Conservation (phyloP, 1,139 yeast species). For the Scheffersomyces cryptocercus region DNA sequence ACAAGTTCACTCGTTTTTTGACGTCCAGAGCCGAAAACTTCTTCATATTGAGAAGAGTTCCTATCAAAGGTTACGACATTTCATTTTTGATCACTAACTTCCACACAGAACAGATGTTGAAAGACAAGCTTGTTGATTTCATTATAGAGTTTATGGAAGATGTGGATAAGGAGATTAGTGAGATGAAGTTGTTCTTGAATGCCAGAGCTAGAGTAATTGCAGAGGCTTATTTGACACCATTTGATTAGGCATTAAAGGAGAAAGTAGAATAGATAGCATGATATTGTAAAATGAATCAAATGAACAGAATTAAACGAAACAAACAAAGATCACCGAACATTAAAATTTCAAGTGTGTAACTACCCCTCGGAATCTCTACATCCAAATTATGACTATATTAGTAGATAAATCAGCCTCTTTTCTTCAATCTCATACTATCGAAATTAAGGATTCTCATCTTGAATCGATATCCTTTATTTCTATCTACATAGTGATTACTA, state of each 20-base stretch:
- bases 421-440: too few relatives aligned
- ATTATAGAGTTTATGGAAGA: conserved; percentile 99
- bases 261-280: too few relatives aligned
- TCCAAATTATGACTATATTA: too few relatives aligned
- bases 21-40: conserved; percentile 96
- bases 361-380: too few relatives aligned
- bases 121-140: conserved; percentile 92
- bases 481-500: too few relatives aligned
- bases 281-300: too few relatives aligned
- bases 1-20: conserved; percentile 88
- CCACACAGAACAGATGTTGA: conserved; percentile 95
- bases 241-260: conserved; percentile 39
- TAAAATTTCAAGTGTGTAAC: too few relatives aligned
- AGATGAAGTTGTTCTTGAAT: conserved; percentile 93
- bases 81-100: conserved; percentile 90
- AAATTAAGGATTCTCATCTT: too few relatives aligned
- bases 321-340: too few relatives aligned
- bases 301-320: too few relatives aligned
- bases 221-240: conserved; percentile 83
- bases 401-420: too few relatives aligned
- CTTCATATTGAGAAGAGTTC: conserved; percentile 86
- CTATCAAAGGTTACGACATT: conserved; percentile 89
- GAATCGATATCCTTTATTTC: too few relatives aligned
- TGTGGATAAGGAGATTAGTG: conserved; percentile 97
- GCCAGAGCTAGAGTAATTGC: conserved; percentile 98